Percentiles rank a stretch among this genome's conserved stretches.
Evolutionary conservation across 2,329 filamentous ascomycete species (phyloP).

Genomic region (Whalleya microplaca): DNA sequence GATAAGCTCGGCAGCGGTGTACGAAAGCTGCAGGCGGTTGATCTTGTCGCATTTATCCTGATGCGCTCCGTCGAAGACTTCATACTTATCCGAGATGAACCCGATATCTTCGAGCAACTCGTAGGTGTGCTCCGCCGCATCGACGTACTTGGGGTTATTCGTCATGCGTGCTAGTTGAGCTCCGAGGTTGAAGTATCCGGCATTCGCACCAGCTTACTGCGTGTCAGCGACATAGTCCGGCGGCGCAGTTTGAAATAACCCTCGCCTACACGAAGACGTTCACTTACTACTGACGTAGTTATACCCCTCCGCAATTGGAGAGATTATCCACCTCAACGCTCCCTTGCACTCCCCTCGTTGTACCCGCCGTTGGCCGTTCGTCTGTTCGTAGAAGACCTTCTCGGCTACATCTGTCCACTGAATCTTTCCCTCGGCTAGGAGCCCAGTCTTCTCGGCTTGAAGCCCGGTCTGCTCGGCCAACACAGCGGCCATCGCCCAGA

Average conservation of each 20-base stretch:
- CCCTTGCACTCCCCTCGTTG: slow-evolving; percentile 54
- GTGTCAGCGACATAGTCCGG: not conserved
- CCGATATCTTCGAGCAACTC: slow-evolving; percentile 48
- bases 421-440: too few relatives aligned
- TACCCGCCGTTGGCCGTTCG: slow-evolving; percentile 49
- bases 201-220: slow-evolving; percentile 43
- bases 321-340: slow-evolving; percentile 69
- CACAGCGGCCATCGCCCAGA: slow-evolving; percentile 67
- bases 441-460: slow-evolving; percentile 34
- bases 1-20: slow-evolving; percentile 52
- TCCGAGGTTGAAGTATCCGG: slow-evolving; percentile 49
- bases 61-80: slow-evolving; percentile 52
- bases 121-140: slow-evolving; percentile 61
- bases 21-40: slow-evolving; percentile 53
- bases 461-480: slow-evolving; percentile 63
- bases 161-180: slow-evolving; percentile 65
- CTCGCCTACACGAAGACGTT: too few relatives aligned
- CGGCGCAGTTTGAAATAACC: too few relatives aligned
- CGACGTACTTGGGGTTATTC: slow-evolving; percentile 61
- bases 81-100: slow-evolving; percentile 47
- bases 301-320: slow-evolving; percentile 57
- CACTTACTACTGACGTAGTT: slow-evolving; percentile 45
- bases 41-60: slow-evolving; percentile 45
- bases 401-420: slow-evolving; percentile 65
- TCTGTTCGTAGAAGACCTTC: slow-evolving; percentile 65